These are phyloP conservation scores for Volvariella surrecta DNA, from an alignment of 1,284 basidiomycete genomes.

Conservation along the genomic window DNA sequence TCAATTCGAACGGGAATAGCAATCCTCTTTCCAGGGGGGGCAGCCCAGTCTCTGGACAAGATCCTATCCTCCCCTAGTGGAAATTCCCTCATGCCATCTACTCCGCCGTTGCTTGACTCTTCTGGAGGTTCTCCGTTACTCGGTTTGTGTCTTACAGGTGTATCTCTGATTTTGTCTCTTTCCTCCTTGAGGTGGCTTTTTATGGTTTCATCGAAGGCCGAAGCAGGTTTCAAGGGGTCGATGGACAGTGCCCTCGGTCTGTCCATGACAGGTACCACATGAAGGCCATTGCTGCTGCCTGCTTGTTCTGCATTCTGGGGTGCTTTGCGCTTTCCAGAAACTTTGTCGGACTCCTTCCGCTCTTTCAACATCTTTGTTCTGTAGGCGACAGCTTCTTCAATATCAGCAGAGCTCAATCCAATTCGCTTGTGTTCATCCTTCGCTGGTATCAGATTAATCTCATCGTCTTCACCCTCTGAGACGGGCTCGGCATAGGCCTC, in stretches of 20 bases:
- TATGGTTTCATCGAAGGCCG: conserved; percentile 75
- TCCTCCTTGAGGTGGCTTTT: conserved; percentile 45
- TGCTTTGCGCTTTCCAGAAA: conserved; percentile 13
- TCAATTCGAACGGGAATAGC: conserved; percentile 91
- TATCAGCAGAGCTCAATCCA: conserved; percentile 62
- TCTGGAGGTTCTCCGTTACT: background rate
- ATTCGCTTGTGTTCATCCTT: conserved; percentile 74
- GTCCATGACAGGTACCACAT: conserved; percentile 20
- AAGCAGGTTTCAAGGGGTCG: conserved; percentile 77
- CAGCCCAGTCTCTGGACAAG: conserved; percentile 69
- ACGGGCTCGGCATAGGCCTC: conserved; percentile 72
- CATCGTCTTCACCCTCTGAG: conserved; percentile 87
- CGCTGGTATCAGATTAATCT: conserved; percentile 58
- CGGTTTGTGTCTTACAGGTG: background rate
- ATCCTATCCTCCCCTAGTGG: conserved; percentile 42
- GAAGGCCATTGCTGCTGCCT: conserved; percentile 14
- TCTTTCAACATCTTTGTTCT: conserved; percentile 73
- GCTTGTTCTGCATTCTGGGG: conserved; percentile 5
- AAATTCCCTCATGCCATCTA: conserved; percentile 21
- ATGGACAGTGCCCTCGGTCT: conserved; percentile 54
- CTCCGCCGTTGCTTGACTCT: conserved; percentile 9
- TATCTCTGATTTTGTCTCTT: conserved; percentile 15
- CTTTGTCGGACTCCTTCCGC: conserved; percentile 13
- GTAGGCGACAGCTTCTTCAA: conserved; percentile 75
- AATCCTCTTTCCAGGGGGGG: conserved; percentile 85